Base-by-base conservation (phyloP, 208 protist species). In the Herpetomonas tarakana region DNA sequence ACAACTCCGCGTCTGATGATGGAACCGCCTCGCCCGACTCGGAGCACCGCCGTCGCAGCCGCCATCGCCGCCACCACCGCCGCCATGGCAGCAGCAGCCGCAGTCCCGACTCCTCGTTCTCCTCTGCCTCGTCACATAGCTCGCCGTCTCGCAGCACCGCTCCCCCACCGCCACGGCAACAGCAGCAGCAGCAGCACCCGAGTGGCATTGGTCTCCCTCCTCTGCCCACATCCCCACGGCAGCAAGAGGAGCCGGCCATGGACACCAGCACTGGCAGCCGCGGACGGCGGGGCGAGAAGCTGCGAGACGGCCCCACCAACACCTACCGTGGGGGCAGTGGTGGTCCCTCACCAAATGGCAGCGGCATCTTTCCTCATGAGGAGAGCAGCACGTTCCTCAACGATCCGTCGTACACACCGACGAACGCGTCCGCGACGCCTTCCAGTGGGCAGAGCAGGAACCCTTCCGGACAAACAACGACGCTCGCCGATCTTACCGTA, bases 371-470 rank as follows among this genome's bases (percentile, higher is more conserved):
- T 29, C 29, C 52, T 21, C 52, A 6, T 6, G 35, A 56, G 22
- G 52, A 56, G 16, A 56, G 52, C 52, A 56, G 52, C 27, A 56
- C 52, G 4, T 29, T 56, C 52, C 22, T 56, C 9, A 35, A 35
- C 27, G 52, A 56, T 35, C 12, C 9, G 7, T 56, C 52, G 7
- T 21, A 35, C 18, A 29, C 21, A 9, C 52, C 52, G 26, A 29
- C 22, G 6, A 18, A 7, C 24, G 6, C 24, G 6, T 27, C 47
- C 24, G 6, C 47, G 11, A 19, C 47, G 9, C 47, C 22, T 7
- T 18, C 46, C 46, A 52, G 7, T 18, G 12, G 7, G 24, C 46
- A 21, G 21, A 26, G 9, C 46, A n/a, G n/a, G n/a, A n/a, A n/a
- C n/a, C n/a, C n/a, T n/a, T n/a, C n/a, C n/a, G n/a, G n/a, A n/a